Percentiles rank a stretch among this genome's conserved stretches.
These are phyloP conservation scores for Strobilomyces echinocephalus DNA, from an alignment of 768 basidiomycete genomes.

Conservation along the genomic window DNA sequence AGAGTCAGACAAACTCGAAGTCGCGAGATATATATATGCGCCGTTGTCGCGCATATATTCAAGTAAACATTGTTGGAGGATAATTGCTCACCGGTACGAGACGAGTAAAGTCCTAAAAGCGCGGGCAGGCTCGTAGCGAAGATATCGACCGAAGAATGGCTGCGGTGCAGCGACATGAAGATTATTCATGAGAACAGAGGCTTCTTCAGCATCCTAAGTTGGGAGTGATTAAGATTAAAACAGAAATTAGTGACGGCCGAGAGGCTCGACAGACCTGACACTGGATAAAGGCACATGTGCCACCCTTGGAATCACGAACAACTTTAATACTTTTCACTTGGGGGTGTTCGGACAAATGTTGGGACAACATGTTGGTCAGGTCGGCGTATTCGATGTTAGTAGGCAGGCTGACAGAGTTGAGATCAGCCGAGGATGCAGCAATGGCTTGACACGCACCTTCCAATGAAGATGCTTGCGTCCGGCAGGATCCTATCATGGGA, in stretches of 20 bases:
- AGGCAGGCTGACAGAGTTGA: constrained; percentile 50
- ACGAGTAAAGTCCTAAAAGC: constrained; percentile 70
- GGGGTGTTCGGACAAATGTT: constrained; percentile 62
- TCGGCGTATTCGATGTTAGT: constrained; percentile 61
- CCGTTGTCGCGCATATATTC: constrained; percentile 13
- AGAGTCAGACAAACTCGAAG: constrained; percentile 7
- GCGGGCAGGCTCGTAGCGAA: constrained; percentile 76
- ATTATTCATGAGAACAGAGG: constrained; percentile 53
- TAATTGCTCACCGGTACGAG: constrained; percentile 57
- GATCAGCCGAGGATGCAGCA: constrained; percentile 4
- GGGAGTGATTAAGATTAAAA: background rate
- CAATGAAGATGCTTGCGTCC: constrained; percentile 80
- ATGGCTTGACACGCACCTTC: constrained; percentile 49
- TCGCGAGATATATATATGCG: constrained; percentile 20
- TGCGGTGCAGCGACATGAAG: constrained; percentile 52
- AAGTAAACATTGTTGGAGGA: background rate
- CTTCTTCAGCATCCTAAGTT: constrained; percentile 51
- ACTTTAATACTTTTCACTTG: constrained; percentile 66
- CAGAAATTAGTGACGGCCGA: background rate
- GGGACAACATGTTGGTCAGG: constrained; percentile 53
- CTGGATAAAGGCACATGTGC: constrained; percentile 82
- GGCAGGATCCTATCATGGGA: constrained; percentile 49
- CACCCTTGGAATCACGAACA: constrained; percentile 70
- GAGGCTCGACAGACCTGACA: constrained; percentile 54
- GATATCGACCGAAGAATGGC: constrained; percentile 64